Conservation (phyloP, 2,329 filamentous ascomycete species). For the Aspergillus neoniger region DNA sequence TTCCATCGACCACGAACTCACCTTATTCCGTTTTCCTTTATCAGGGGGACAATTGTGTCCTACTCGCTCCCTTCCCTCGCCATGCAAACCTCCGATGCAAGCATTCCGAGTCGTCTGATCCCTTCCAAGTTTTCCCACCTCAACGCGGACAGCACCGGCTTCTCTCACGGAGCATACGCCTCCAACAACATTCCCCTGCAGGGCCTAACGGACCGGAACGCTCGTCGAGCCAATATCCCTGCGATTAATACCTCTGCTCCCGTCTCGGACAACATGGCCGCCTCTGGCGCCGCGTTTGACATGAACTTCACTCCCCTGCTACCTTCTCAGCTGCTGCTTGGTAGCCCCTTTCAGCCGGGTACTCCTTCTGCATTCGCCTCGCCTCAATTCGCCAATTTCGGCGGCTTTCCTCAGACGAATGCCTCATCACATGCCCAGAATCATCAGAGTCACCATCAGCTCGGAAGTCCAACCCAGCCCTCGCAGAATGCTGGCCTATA, state of each 20-base stretch:
- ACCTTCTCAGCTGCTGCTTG: conserved; percentile 89
- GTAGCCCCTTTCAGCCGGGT: conserved; percentile 94
- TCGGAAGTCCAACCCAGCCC: conserved; percentile 74
- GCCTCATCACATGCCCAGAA: conserved; percentile 56
- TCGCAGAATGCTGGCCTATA: conserved; percentile 73
- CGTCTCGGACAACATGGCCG: conserved; percentile 70
- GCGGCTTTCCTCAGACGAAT: conserved; percentile 69
- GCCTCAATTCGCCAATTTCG: conserved; percentile 85
- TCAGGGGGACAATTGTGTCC: conserved; percentile 81
- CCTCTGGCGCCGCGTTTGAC: conserved; percentile 85
- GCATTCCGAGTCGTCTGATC: conserved; percentile 64
- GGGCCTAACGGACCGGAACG: conserved; percentile 84
- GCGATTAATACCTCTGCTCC: conserved; percentile 82
- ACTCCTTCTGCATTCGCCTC: conserved; percentile 87
- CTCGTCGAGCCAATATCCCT: conserved; percentile 79
- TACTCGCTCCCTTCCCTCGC: conserved; percentile 53
- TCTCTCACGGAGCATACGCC: conserved; percentile 88
- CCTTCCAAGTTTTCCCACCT: conserved; percentile 77
- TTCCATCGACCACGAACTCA: conserved; percentile 8
- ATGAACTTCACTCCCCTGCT: conserved; percentile 98
- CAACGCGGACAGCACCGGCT: conserved; percentile 73
- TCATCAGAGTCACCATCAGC: conserved; percentile 60
- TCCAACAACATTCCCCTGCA: conserved; percentile 71
- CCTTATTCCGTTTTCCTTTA: conserved; percentile 72
- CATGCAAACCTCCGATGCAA: conserved; percentile 83